Conservation (phyloP, 805 yeast genomes). For the Candida quercuum region DNA sequence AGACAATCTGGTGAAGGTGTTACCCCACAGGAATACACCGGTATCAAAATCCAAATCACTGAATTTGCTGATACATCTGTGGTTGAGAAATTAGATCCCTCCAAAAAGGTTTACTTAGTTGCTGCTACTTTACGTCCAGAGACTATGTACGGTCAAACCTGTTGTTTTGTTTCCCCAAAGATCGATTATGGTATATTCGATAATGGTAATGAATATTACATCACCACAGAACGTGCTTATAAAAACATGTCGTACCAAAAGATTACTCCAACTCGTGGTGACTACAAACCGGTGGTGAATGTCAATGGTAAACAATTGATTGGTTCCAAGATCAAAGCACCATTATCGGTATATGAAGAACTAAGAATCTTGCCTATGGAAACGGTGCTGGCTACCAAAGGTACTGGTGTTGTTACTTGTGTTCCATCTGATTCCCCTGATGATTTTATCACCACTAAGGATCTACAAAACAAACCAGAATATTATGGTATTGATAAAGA, state of each 20-base stretch:
- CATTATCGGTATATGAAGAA: conserved; percentile 63
- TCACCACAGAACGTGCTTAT: conserved; percentile 93
- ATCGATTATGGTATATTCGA: conserved; percentile 88
- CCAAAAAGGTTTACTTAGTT: conserved; percentile 72
- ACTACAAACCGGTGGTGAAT: conserved; percentile 50
- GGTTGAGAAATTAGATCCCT: conserved; percentile 31
- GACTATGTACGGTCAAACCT: conserved; percentile 98
- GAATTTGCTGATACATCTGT: conserved; percentile 44
- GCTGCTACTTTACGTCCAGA: conserved; percentile 99
- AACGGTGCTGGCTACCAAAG: conserved; percentile 88
- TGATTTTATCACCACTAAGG: conserved; percentile 83
- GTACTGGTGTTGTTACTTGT: conserved; percentile 99
- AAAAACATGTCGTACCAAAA: conserved; percentile 96
- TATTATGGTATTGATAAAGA: conserved; percentile 78
- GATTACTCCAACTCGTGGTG: conserved; percentile 84
- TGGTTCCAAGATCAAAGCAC: conserved; percentile 86
- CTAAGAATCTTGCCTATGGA: conserved; percentile 95
- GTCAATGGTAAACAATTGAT: conserved; percentile 70
- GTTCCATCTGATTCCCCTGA: conserved; percentile 99
- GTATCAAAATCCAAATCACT: conserved; percentile 77
- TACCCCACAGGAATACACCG: conserved; percentile 93
- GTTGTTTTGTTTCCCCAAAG: conserved; percentile 96
- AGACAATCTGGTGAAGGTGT: conserved; percentile 97
- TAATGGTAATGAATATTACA: conserved; percentile 70
- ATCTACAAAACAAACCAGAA: conserved; percentile 84